Evolutionary conservation across 352 stramenopile species (phyloP).

Genomic region (Pythium oligandrum): DNA sequence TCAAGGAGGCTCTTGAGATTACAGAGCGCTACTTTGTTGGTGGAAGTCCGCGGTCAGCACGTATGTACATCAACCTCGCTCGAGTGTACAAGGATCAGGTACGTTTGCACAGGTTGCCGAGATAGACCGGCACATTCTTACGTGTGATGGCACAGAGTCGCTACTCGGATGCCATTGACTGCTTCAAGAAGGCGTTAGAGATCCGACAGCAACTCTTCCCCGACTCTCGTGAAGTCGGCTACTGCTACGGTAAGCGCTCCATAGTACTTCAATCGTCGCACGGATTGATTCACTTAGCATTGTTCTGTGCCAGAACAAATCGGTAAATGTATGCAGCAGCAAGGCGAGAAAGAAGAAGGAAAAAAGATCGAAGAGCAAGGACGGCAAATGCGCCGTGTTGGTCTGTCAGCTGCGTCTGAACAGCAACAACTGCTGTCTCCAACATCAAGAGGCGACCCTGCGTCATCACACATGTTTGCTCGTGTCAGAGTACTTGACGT

Average conservation of each 20-base stretch:
- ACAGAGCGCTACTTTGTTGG: conserved; percentile 75
- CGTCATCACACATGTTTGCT: conserved; percentile 11
- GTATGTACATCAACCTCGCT: conserved; percentile 76
- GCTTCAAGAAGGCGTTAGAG: conserved; percentile 62
- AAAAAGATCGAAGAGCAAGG: conserved; percentile 44
- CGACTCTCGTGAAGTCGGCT: conserved; percentile 70
- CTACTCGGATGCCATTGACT: conserved; percentile 39
- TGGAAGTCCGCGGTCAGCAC: conserved; percentile 58
- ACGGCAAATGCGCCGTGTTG: conserved; percentile 56
- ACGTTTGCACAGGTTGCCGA: background rate
- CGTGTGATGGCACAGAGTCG: no score
- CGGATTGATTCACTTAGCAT: background rate
- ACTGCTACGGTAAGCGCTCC: conserved; percentile 54
- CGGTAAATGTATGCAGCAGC: conserved; percentile 55
- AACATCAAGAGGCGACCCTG: conserved; percentile 4
- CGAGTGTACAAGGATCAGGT: conserved; percentile 76
- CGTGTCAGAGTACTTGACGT: conserved; percentile 29
- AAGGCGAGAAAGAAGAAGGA: conserved; percentile 64
- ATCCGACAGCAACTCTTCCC: conserved; percentile 74
- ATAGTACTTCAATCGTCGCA: background rate
- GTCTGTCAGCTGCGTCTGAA: conserved; percentile 23
- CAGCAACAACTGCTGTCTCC: conserved; percentile 1
- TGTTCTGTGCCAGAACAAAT: conserved; percentile 57
- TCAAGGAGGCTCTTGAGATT: conserved; percentile 75
- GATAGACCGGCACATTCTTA: no score